Conservation (phyloP, 2,329 filamentous ascomycete species). For the Ophiostoma angusticollis region DNA sequence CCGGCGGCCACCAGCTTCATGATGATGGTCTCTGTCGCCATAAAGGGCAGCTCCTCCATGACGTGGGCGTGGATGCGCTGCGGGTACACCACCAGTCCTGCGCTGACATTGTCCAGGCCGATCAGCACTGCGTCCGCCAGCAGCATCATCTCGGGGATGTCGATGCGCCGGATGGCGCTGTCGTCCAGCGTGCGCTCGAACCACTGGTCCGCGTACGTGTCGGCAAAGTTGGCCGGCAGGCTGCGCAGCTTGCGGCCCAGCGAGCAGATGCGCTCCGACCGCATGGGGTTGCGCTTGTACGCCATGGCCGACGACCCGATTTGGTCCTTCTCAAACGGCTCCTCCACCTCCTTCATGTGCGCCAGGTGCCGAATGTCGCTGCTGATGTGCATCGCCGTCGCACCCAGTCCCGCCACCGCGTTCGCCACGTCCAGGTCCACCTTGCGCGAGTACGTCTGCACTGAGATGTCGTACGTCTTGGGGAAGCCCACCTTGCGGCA, state of each 20-base stretch:
- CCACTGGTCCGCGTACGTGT: conserved; percentile 59
- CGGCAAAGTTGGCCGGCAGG: conserved; percentile 34
- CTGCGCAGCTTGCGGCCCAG: conserved; percentile 26
- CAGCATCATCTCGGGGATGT: conserved; percentile 55
- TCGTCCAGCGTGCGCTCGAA: conserved; percentile 71
- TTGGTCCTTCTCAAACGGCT: conserved; percentile 70
- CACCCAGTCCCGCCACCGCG: conserved; percentile 64
- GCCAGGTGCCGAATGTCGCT: conserved; percentile 42
- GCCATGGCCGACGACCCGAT: conserved; percentile 52
- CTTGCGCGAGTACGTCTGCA: conserved; percentile 53
- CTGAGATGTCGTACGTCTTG: conserved; percentile 45
- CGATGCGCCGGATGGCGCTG: conserved; percentile 52
- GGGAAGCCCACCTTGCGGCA: conserved; percentile 44
- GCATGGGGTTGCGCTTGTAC: conserved; percentile 41
- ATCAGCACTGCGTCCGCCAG: conserved; percentile 56
- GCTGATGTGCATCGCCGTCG: conserved; percentile 65
- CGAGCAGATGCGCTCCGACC: conserved; percentile 32
- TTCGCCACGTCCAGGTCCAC: conserved; percentile 73
- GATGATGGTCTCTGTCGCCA: conserved; percentile 40
- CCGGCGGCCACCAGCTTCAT: conserved; percentile 66
- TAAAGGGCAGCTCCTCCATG: conserved; percentile 67
- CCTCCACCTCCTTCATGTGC: conserved; percentile 65
- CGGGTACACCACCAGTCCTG: conserved; percentile 65
- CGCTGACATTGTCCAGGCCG: conserved; percentile 46
- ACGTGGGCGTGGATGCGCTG: conserved; percentile 55